Conservation (phyloP, 2,329 filamentous ascomycete genomes). For the Fusarium protoensiforme region DNA sequence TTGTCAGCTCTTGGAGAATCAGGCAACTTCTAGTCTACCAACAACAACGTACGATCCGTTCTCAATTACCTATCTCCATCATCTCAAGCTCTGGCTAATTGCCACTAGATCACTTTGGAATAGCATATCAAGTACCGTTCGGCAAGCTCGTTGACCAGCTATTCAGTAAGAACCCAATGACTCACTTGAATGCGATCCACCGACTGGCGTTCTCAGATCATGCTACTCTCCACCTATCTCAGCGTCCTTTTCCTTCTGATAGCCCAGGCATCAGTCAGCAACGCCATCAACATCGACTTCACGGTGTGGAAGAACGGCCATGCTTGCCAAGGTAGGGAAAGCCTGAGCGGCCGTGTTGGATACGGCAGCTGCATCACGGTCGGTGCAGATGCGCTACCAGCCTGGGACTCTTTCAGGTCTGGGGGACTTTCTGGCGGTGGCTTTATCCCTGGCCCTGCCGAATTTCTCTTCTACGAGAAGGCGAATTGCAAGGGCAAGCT, state of each 20-base stretch:
- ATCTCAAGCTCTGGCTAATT: neutral
- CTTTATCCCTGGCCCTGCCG: neutral
- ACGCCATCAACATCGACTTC: neutral
- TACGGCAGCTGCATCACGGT: neutral
- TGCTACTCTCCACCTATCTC: neutral
- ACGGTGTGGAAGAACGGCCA: neutral
- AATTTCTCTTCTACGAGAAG: neutral
- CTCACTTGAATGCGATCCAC: neutral
- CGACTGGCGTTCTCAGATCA: neutral
- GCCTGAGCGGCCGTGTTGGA: neutral
- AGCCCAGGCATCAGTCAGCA: neutral
- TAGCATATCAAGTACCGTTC: neutral
- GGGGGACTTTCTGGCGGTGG: neutral
- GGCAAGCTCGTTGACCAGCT: neutral
- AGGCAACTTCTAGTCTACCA: neutral
- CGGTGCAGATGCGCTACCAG: neutral
- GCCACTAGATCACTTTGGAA: neutral
- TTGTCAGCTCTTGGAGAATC: neutral
- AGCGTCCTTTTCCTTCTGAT: neutral
- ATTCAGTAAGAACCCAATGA: neutral
- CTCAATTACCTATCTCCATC: neutral
- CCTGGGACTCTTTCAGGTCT: neutral
- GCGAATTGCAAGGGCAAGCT: neutral
- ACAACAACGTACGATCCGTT: neutral
- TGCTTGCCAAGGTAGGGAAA: neutral